Percentiles rank a stretch among this genome's conserved stretches.
Conservation (phyloP, 345 rosid species). For the Eucalyptus tenuipes region DNA sequence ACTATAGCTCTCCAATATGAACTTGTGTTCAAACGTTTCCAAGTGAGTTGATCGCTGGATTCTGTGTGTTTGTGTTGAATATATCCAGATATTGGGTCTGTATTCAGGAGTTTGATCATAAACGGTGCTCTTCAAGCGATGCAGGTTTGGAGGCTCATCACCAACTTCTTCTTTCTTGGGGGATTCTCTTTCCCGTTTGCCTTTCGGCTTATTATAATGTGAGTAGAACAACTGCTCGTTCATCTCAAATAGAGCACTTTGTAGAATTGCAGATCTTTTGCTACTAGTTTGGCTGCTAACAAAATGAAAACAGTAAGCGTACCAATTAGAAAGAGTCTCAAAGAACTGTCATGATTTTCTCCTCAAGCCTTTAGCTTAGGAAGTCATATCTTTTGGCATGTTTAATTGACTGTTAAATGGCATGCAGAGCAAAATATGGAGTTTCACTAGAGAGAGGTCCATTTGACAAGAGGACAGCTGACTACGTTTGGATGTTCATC, state of each 20-base stretch:
- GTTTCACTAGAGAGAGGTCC: slow-evolving; percentile 52
- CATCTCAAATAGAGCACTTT: background rate
- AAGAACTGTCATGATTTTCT: background rate
- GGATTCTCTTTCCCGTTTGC: slow-evolving; percentile 41
- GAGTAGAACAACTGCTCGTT: background rate
- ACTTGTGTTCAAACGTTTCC: slow-evolving; percentile 38
- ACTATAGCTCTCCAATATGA: slow-evolving; percentile 28
- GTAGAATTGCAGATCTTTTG: background rate
- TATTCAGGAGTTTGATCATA: background rate
- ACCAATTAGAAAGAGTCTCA: background rate
- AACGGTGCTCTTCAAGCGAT: background rate
- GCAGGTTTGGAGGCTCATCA: slow-evolving; percentile 59
- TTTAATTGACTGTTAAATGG: background rate
- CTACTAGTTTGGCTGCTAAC: background rate
- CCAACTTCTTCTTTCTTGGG: slow-evolving; percentile 51
- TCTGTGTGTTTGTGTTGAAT: background rate
- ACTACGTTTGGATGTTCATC: slow-evolving; percentile 58
- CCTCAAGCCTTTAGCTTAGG: background rate
- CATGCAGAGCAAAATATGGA: slow-evolving; percentile 42
- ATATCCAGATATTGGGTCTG: background rate
- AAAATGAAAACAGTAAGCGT: background rate
- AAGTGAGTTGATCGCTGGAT: slow-evolving; percentile 6
- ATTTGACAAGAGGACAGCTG: slow-evolving; percentile 61
- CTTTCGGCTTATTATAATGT: slow-evolving; percentile 42
- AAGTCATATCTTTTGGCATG: background rate